Conservation (phyloP, 2,329 filamentous ascomycete species). For the Claviceps sp. region DNA sequence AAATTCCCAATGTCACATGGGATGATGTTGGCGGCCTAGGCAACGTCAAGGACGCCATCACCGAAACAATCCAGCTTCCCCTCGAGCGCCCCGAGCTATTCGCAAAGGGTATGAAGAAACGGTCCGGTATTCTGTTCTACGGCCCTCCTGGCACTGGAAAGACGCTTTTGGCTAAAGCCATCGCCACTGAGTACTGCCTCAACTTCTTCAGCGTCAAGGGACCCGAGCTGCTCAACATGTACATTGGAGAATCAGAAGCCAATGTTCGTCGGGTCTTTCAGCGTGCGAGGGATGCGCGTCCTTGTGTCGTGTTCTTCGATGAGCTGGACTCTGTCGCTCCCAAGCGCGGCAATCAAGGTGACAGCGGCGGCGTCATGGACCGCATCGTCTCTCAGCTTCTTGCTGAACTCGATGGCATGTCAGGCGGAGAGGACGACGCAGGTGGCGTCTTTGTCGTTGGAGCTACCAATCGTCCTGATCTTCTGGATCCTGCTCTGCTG, state of each 20-base stretch:
- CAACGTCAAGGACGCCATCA: slow-evolving; percentile 93
- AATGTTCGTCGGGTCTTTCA: slow-evolving; percentile 86
- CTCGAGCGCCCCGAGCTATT: slow-evolving; percentile 87
- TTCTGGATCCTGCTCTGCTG: slow-evolving; percentile 79
- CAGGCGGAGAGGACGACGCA: slow-evolving; percentile 62
- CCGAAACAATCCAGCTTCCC: slow-evolving; percentile 90
- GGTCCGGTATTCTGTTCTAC: slow-evolving; percentile 85
- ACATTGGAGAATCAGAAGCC: slow-evolving; percentile 86
- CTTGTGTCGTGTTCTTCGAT: slow-evolving; percentile 88
- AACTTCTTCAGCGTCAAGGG: slow-evolving; percentile 94
- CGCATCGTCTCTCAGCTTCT: slow-evolving; percentile 90
- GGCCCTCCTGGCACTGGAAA: slow-evolving; percentile 86
- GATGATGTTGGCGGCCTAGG: slow-evolving; percentile 86
- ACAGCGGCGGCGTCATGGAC: slow-evolving; percentile 96
- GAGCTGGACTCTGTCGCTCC: slow-evolving; percentile 88
- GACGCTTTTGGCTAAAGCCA: slow-evolving; percentile 83
- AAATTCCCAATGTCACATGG: slow-evolving; percentile 96
- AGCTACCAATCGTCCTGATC: slow-evolving; percentile 85
- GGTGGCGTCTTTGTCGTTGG: slow-evolving; percentile 94
- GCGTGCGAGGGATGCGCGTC: slow-evolving; percentile 68
- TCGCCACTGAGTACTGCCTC: slow-evolving; percentile 83
- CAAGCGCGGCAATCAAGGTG: slow-evolving; percentile 92
- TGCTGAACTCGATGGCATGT: slow-evolving; percentile 96
- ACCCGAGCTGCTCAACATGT: slow-evolving; percentile 87
- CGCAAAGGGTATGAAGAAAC: slow-evolving; percentile 95